Conservation (phyloP, 495 filamentous ascomycete species). For the Penicillium argentinense region DNA sequence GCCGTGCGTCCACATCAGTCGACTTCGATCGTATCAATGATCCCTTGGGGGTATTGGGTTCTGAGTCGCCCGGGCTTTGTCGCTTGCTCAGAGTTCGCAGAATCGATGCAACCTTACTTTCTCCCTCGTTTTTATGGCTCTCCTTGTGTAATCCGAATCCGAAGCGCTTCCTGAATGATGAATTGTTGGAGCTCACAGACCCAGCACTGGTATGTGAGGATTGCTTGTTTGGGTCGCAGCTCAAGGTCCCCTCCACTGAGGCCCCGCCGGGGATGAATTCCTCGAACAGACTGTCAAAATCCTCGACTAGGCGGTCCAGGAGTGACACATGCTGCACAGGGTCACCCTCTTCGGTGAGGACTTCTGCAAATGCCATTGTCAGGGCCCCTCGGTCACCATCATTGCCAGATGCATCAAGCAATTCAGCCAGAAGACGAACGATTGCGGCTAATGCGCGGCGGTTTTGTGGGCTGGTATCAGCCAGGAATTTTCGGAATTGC, state of each 20-base stretch:
- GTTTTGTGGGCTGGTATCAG: conserved; percentile 88
- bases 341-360: conserved; percentile 74
- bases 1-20: conserved; percentile 65
- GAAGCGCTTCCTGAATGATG: conserved; percentile 80
- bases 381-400: conserved; percentile 90
- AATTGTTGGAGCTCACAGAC: conserved; percentile 69
- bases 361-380: conserved; percentile 86
- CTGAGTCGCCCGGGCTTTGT: conserved; percentile 56
- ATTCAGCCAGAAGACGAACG: conserved; percentile 80
- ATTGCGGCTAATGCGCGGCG: conserved; percentile 81
- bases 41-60: conserved; percentile 58
- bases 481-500: conserved; percentile 72
- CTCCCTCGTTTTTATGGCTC: conserved; percentile 65
- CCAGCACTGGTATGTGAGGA: conserved; percentile 49
- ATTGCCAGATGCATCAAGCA: conserved; percentile 91
- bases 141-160: conserved; percentile 76
- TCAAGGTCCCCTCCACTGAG: conserved; percentile 41
- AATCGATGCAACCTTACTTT: conserved; percentile 71
- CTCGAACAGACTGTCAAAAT: conserved; percentile 84
- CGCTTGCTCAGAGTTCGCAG: conserved; percentile 90
- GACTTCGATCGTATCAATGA: conserved; percentile 76
- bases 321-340: conserved; percentile 85
- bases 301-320: conserved; percentile 88
- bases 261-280: conserved; percentile 55
- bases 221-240: conserved; percentile 47